A percentile compares a stretch with the other conserved stretches of the same genome.
These are phyloP conservation scores for Cucumis variabilis DNA, from an alignment of 331 rosid species.

Conservation along the genomic window DNA sequence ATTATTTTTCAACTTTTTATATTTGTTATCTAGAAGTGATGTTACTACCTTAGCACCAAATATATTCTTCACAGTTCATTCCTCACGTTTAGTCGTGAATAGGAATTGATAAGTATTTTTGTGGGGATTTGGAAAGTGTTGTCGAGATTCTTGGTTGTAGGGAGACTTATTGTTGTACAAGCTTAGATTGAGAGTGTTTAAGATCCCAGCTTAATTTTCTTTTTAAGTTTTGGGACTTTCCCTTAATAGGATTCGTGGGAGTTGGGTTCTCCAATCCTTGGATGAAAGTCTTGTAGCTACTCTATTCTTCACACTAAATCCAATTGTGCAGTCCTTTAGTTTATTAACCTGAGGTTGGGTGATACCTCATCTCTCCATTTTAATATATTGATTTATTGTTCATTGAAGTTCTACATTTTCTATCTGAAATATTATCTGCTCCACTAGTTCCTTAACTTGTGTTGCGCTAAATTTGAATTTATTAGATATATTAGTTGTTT, in stretches of 20 bases:
- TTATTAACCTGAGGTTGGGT: not conserved
- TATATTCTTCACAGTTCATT: too few species aligned
- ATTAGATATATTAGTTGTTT: too few species aligned
- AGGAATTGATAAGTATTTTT: not conserved
- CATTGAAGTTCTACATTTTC: slow-evolving; percentile 9
- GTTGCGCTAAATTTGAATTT: not conserved
- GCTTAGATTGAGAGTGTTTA: slow-evolving; percentile 13
- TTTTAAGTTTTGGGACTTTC: not conserved
- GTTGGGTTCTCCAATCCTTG: not conserved
- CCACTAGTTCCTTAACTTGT: not conserved
- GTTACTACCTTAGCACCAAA: too few species aligned
- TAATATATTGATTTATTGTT: too few species aligned
- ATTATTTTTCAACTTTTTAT: too few species aligned
- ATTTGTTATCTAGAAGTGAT: too few species aligned
- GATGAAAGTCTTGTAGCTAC: slow-evolving; percentile 1
- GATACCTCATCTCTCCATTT: not conserved
- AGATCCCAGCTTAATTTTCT: not conserved
- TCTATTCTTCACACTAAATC: slow-evolving; percentile 1
- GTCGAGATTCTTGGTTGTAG: not conserved
- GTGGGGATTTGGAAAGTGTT: not conserved
- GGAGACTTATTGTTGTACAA: not conserved
- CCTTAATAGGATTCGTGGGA: not conserved
- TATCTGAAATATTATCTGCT: not conserved
- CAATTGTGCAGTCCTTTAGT: not conserved
- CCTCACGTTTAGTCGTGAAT: too few species aligned